phyloP scores from a whole-genome alignment of 352 stramenopile species.

The Pythium guiyangense region DNA sequence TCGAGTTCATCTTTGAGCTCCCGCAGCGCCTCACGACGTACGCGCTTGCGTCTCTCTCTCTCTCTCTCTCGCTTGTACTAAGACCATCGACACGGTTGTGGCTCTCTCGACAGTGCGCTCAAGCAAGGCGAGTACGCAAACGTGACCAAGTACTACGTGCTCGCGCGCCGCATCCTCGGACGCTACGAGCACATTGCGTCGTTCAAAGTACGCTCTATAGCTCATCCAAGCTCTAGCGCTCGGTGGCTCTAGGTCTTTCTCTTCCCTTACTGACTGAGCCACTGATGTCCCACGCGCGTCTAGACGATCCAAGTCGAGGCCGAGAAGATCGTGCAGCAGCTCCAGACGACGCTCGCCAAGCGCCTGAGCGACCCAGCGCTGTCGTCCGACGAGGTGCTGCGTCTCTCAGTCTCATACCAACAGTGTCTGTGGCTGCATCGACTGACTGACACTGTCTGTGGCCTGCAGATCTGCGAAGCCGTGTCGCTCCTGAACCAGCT shows the following conservation, averaged over 20 bases:
- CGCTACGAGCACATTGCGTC: constrained; percentile 88
- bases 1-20: constrained; percentile 98
- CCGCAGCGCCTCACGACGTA: constrained; percentile 82
- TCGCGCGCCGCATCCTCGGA: constrained; percentile 78
- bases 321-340: constrained; percentile 79
- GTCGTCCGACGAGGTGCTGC: constrained; percentile 42
- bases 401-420: neutral
- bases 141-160: constrained; percentile 85
- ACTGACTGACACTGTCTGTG: neutral
- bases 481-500: constrained; percentile 60
- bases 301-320: constrained; percentile 84
- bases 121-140: constrained; percentile 88
- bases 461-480: constrained; percentile 48
- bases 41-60: neutral
- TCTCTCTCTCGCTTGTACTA: neutral
- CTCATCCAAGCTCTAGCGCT: neutral
- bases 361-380: constrained; percentile 41
- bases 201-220: constrained; percentile 48
- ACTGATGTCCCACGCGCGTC: neutral
- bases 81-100: neutral
- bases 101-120: constrained; percentile 36
- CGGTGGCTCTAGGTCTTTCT: neutral
- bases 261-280: too few relatives aligned
- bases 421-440: neutral
- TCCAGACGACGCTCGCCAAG: constrained; percentile 59